Conservation (phyloP, 1,284 basidiomycete species). For the Coniferiporia weirii region DNA sequence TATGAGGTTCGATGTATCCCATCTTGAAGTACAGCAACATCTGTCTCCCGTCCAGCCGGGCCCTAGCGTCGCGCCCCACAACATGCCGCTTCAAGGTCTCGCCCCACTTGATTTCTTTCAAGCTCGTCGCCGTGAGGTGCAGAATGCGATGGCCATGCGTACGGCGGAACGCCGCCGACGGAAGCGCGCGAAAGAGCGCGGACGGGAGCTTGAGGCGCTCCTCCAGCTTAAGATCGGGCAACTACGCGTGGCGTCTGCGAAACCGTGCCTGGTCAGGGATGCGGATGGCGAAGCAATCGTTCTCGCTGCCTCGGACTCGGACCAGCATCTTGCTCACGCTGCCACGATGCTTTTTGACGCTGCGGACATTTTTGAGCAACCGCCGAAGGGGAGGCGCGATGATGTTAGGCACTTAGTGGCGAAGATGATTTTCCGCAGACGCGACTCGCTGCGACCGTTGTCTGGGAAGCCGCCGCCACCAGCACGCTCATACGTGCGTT, state of each 20-base stretch:
- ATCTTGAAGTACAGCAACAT: not conserved
- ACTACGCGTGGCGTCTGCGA: not conserved
- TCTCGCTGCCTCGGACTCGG: constrained; percentile 5
- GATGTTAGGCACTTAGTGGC: constrained; percentile 14
- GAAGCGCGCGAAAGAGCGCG: constrained; percentile 14
- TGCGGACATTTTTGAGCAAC: not conserved
- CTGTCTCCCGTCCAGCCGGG: not conserved
- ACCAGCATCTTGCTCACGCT: not conserved
- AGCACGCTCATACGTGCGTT: constrained; percentile 2
- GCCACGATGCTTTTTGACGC: not conserved
- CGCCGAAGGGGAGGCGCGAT: not conserved
- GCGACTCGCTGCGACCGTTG: constrained; percentile 12
- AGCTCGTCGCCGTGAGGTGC: constrained; percentile 9
- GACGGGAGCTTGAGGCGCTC: constrained; percentile 10
- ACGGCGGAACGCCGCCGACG: constrained; percentile 3
- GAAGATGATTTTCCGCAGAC: constrained; percentile 17
- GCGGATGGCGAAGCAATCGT: constrained; percentile 1
- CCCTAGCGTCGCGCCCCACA: not conserved
- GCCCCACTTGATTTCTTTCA: constrained; percentile 2
- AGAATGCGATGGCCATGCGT: constrained; percentile 9
- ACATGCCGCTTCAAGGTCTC: not conserved
- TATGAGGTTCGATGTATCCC: not conserved
- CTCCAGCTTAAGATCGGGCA: constrained; percentile 9
- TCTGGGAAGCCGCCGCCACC: not conserved
- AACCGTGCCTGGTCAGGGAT: not conserved